Base-by-base conservation (phyloP, 805 yeast genomes). In the Debaryomyces prosopidis region DNA sequence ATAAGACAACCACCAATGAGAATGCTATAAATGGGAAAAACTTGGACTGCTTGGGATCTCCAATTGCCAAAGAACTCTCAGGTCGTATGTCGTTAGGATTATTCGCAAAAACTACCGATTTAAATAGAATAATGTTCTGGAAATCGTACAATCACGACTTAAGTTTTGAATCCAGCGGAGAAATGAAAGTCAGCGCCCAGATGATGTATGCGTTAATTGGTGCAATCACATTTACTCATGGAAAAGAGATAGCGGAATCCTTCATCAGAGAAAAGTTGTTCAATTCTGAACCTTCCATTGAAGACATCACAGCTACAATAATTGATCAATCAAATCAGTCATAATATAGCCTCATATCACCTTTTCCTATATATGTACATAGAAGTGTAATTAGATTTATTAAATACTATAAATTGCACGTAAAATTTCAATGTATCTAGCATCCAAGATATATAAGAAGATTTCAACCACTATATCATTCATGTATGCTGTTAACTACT, bases 181-280 rank as follows among this genome's bases (percentile, higher is more conserved):
- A 82, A 57, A 62, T 76, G 57, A 69, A 76, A 46, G 77, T 82
- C 10, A 69, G 75, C 47, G 77, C 82, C 3, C 78, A 80, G 49
- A 76, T 80, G 61, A 60, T 81, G 48, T 72, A 71, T 55, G 84
- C 92, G 4, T 65, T 86, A 45, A 66, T 87, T 23, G 94, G 94
- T 19, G 91, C 86, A 2, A 78, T 87, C 42, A 72, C 84, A 30
- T 67, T 80, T 28, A 71, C 75, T 20, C 82, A 83, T 54, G 94
- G 94, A 4, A 77, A 80, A 53, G 52, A 49, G 3, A 75, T 44
- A n/a, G 84, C 89, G 5, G 81, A 76, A 51, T 65, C 71, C 48
- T 87, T 84, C 55, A 77, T 87, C 42, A 65, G 69, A 32, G 75
- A 72, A 35, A 82, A 80, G 60, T 65, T 84, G 33, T 61, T 81